phyloP scores from a whole-genome alignment of 805 yeast species.

The Suhomyces pyralidae region DNA sequence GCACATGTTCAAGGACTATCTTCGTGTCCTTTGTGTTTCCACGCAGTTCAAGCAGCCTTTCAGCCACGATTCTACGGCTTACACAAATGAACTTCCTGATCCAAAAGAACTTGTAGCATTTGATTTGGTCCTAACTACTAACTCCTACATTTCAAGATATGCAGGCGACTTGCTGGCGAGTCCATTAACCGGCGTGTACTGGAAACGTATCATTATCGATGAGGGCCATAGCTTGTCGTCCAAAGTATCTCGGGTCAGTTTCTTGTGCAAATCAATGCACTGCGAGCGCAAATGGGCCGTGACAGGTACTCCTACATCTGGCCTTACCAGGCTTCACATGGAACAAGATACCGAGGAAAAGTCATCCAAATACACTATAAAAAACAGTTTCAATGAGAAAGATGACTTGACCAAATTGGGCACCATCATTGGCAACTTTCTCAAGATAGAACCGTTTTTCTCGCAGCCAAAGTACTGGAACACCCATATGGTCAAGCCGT shows the following conservation, averaged over 20 bases:
- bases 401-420: slow-evolving; percentile 58
- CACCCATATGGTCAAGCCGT: slow-evolving; percentile 45
- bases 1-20: slow-evolving; percentile 42
- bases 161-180: slow-evolving; percentile 25
- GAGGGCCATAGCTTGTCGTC: slow-evolving; percentile 69
- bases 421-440: slow-evolving; percentile 47
- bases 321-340: slow-evolving; percentile 57
- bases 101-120: slow-evolving; percentile 36
- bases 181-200: slow-evolving; percentile 44
- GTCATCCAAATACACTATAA: slow-evolving; percentile 42
- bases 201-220: slow-evolving; percentile 73
- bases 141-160: slow-evolving; percentile 45
- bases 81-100: slow-evolving; percentile 19
- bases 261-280: slow-evolving; percentile 44
- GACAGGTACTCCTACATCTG: slow-evolving; percentile 75
- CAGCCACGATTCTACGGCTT: slow-evolving; percentile 12
- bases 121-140: slow-evolving; percentile 54
- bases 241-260: slow-evolving; percentile 47
- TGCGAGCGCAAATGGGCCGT: slow-evolving; percentile 72
- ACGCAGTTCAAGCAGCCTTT: slow-evolving; percentile 25
- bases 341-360: slow-evolving; percentile 4
- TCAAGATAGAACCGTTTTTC: slow-evolving; percentile 58
- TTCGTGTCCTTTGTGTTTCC: slow-evolving; percentile 35
- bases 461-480: slow-evolving; percentile 48
- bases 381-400: slow-evolving; percentile 47